A percentile compares a stretch with the other conserved stretches of the same genome.
phyloP scores from a whole-genome alignment of 257 asterid genomes.

The Knoxia roxburghii region DNA sequence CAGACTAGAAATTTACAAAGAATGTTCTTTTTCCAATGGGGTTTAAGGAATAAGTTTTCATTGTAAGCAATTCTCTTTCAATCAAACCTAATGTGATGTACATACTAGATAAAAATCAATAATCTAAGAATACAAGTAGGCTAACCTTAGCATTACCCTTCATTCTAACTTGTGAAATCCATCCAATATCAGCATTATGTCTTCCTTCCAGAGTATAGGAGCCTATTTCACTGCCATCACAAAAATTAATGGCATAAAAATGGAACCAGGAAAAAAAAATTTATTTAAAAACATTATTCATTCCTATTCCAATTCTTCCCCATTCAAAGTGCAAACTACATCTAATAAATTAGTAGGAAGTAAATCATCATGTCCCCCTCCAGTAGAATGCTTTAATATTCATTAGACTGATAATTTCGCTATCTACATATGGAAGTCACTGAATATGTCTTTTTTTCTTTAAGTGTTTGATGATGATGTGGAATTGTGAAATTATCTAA shows the following conservation, averaged over 20 bases:
- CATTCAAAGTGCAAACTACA: neutral
- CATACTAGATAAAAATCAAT: neutral
- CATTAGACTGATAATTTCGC: neutral
- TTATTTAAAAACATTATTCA: neutral
- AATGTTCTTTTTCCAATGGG: neutral
- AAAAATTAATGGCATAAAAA: constrained; percentile 10
- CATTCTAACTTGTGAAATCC: constrained; percentile 68
- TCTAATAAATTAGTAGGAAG: neutral
- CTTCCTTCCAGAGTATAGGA: constrained; percentile 77
- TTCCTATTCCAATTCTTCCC: neutral
- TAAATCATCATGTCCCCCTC: neutral
- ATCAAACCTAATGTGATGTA: neutral
- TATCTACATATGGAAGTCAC: neutral
- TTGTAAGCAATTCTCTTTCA: neutral
- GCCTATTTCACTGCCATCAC: constrained; percentile 61
- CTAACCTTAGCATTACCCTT: constrained; percentile 54
- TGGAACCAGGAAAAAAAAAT: constrained; percentile 7
- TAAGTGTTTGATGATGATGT: neutral
- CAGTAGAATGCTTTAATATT: neutral
- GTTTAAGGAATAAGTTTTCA: neutral
- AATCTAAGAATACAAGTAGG: neutral
- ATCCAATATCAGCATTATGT: constrained; percentile 80
- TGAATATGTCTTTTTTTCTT: neutral
- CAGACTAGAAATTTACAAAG: neutral
- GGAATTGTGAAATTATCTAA: neutral